Conservation (phyloP, 208 protist species). For the Acanthamoeba triangularis region DNA sequence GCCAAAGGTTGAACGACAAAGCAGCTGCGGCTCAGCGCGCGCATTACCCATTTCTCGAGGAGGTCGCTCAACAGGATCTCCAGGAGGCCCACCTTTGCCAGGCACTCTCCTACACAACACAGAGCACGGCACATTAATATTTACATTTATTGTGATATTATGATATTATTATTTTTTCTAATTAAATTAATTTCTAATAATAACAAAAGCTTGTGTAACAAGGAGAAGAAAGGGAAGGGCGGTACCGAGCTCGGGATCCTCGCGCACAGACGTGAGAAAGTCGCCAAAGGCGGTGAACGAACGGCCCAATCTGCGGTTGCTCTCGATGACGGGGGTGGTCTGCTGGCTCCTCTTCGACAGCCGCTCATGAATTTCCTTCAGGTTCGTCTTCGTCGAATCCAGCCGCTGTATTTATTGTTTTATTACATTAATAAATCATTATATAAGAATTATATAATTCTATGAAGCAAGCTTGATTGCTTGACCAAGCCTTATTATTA, state of each 20-base stretch:
- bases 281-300: conserved; percentile 62
- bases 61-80: conserved; percentile 57
- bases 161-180: too few species aligned
- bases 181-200: neutral
- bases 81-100: neutral
- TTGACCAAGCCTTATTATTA: too few species aligned
- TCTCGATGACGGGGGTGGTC: neutral
- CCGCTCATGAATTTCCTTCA: conserved; percentile 16
- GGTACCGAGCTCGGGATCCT: conserved; percentile 27
- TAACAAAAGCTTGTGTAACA: neutral
- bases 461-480: too few species aligned
- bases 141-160: neutral
- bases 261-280: neutral
- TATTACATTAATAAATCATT: neutral
- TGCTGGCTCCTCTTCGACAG: neutral
- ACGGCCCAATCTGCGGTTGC: neutral
- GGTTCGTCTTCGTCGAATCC: conserved; percentile 13
- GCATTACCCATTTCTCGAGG: conserved; percentile 12
- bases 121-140: neutral
- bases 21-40: neutral
- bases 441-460: neutral
- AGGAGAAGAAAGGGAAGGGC: neutral
- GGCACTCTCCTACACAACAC: conserved; percentile 2
- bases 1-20: neutral
- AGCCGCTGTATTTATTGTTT: neutral